Evolutionary conservation across 148 eudicot species (phyloP).

Genomic region (Chenopodium album): DNA sequence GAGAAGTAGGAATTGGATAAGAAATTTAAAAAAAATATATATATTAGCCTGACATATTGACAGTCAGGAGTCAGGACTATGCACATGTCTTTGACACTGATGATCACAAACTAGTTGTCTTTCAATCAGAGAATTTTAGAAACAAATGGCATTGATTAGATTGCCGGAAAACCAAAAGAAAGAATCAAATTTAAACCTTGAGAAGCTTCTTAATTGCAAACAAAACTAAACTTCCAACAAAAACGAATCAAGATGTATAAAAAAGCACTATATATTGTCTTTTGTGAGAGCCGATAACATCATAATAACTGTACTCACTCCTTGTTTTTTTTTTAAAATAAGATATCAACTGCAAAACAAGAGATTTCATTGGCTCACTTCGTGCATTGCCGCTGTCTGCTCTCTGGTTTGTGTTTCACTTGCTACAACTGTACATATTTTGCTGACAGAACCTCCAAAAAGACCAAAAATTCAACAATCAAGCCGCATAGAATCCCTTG

Average conservation of each 20-base stretch:
- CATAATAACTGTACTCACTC: constrained; percentile 26
- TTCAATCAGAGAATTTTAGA: background rate
- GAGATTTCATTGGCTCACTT: constrained; percentile 21
- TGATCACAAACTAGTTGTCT: background rate
- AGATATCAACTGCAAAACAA: constrained; percentile 24
- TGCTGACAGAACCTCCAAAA: constrained; percentile 23
- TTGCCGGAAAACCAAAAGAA: constrained; percentile 11
- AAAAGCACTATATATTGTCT: constrained; percentile 27
- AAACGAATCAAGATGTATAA: constrained; percentile 28
- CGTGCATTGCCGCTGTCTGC: constrained; percentile 9
- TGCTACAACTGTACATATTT: constrained; percentile 32
- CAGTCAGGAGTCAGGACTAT: background rate
- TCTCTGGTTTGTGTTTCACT: constrained; percentile 12
- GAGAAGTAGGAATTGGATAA: background rate
- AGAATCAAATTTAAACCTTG: background rate
- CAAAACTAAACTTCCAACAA: constrained; percentile 24
- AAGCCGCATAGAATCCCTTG: constrained; percentile 17
- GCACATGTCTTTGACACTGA: constrained; percentile 6
- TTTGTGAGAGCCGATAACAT: constrained; percentile 21
- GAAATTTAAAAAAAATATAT: no score
- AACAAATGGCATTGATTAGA: constrained; percentile 11
- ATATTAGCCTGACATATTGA: background rate
- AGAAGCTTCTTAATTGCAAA: constrained; percentile 28
- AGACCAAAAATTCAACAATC: constrained; percentile 24
- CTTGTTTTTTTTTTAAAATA: constrained; percentile 4